Percentiles rank a stretch among this genome's conserved stretches.
These are phyloP conservation scores for Eucalyptus grandis DNA, from an alignment of 345 rosid genomes.

Conservation along the genomic window DNA sequence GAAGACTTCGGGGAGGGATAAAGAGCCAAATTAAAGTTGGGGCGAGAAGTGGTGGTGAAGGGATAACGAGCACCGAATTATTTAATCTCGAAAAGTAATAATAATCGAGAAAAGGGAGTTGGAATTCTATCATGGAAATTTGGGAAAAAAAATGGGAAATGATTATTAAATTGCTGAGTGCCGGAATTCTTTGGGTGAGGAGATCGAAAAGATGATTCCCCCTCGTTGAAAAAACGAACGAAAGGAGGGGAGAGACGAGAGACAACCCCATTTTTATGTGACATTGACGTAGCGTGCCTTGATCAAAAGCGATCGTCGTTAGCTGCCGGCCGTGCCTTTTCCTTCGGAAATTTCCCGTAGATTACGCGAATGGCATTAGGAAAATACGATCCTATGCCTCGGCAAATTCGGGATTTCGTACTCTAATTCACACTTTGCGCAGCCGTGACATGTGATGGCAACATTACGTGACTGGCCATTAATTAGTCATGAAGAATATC, in stretches of 20 bases:
- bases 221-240: background rate
- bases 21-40: slow-evolving; percentile 14
- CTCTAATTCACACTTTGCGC: fast-evolving
- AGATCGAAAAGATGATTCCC: background rate
- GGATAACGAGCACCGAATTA: background rate
- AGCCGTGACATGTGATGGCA: background rate
- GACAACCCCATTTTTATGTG: background rate
- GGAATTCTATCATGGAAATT: background rate
- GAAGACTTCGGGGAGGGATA: slow-evolving; percentile 34
- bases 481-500: background rate
- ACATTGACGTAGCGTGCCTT: background rate
- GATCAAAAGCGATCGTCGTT: background rate
- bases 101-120: background rate
- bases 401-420: background rate
- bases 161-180: background rate
- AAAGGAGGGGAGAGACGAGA: background rate
- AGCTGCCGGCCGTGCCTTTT: background rate
- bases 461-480: background rate
- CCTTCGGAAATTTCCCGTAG: too few species aligned
- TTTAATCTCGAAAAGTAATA: background rate
- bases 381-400: background rate
- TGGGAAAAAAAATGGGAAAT: background rate
- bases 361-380: background rate
- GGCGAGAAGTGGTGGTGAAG: background rate
- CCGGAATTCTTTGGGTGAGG: background rate